Percentiles rank a stretch among this genome's conserved stretches.
phyloP scores from a whole-genome alignment of 371 early-diverging fungal genomes.

The Dichotomocladium elegans region DNA sequence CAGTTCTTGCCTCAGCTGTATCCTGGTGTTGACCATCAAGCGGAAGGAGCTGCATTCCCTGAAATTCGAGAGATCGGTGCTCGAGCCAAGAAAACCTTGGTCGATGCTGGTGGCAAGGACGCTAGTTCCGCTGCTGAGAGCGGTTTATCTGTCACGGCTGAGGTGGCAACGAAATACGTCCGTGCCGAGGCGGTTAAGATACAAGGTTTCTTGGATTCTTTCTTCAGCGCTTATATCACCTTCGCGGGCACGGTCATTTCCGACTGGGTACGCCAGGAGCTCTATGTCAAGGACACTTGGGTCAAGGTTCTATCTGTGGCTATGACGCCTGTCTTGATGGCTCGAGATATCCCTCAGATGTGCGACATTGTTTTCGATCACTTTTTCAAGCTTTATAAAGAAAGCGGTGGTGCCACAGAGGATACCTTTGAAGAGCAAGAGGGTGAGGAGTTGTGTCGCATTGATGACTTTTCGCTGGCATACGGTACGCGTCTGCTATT shows the following conservation, averaged over 20 bases:
- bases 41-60: slow-evolving; percentile 56
- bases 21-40: slow-evolving; percentile 61
- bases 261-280: slow-evolving; percentile 51
- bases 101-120: slow-evolving; percentile 54
- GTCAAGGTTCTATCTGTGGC: slow-evolving; percentile 30
- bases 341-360: slow-evolving; percentile 33
- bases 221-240: slow-evolving; percentile 41
- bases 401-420: slow-evolving; percentile 46
- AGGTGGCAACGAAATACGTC: slow-evolving; percentile 39
- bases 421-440: slow-evolving; percentile 44
- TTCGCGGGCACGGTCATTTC: slow-evolving; percentile 48
- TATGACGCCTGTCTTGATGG: slow-evolving; percentile 41
- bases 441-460: slow-evolving; percentile 71
- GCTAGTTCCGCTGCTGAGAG: slow-evolving; percentile 22
- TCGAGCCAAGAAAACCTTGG: slow-evolving; percentile 53
- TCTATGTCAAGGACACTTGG: slow-evolving; percentile 52
- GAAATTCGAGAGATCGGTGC: slow-evolving; percentile 60
- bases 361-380: slow-evolving; percentile 31
- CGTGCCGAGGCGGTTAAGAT: slow-evolving; percentile 43
- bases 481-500: slow-evolving; percentile 83
- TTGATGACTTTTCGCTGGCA: slow-evolving; percentile 73
- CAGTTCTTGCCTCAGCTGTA: slow-evolving; percentile 67
- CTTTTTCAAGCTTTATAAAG: slow-evolving; percentile 40
- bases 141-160: slow-evolving; percentile 24
- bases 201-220: slow-evolving; percentile 54